These are phyloP conservation scores for Citrullus colocynthis DNA, from an alignment of 306 rosid genomes.

Conservation along the genomic window DNA sequence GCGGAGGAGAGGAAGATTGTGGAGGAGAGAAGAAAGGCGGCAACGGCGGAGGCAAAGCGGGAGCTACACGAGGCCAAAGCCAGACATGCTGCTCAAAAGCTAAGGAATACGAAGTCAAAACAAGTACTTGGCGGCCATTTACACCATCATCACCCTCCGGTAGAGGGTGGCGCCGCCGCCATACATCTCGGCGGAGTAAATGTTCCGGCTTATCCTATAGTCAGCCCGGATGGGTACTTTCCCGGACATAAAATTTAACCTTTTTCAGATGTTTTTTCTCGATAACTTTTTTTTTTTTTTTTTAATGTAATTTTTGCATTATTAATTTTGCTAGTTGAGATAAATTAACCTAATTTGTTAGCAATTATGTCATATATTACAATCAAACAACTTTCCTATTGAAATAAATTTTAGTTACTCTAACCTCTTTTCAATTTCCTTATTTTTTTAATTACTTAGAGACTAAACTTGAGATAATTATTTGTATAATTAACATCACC, in stretches of 20 bases:
- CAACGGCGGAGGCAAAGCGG: constrained; percentile 50
- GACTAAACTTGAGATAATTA: no score
- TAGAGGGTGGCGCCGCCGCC: constrained; percentile 2
- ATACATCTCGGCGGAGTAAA: background rate
- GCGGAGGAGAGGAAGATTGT: constrained; percentile 37
- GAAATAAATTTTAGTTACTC: no score
- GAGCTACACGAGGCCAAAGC: constrained; percentile 60
- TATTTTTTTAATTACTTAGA: no score
- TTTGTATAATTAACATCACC: no score
- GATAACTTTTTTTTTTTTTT: no score
- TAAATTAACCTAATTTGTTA: no score
- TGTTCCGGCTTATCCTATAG: background rate
- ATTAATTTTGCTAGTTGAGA: no score
- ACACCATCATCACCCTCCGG: background rate
- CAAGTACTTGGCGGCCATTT: background rate
- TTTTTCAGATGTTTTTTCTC: no score
- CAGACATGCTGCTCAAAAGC: constrained; percentile 39
- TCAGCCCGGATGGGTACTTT: background rate
- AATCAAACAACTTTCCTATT: no score
- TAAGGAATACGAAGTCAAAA: constrained; percentile 9
- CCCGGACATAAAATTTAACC: background rate
- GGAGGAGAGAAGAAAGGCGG: constrained; percentile 39
- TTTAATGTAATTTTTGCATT: no score
- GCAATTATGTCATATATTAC: no score
- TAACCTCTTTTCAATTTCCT: no score